Evolutionary conservation across 1,139 yeast genomes (phyloP).

Genomic region (Lodderomyces pseudojiufengensis): DNA sequence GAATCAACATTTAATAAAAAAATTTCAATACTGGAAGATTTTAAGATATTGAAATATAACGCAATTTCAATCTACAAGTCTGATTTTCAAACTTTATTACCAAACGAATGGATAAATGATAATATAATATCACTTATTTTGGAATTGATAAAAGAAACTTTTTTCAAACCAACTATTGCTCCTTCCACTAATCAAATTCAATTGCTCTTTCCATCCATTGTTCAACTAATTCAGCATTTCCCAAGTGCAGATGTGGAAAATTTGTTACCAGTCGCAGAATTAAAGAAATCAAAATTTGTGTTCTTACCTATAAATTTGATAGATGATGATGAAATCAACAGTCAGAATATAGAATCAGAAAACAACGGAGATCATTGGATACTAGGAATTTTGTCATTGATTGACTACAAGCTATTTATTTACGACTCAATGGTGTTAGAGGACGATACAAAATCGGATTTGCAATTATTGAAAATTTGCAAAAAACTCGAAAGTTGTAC

Average conservation of each 20-base stretch:
- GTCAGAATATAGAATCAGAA: conserved; percentile 26
- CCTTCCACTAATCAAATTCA: conserved; percentile 26
- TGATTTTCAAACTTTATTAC: conserved; percentile 35
- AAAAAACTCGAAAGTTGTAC: conserved; percentile 23
- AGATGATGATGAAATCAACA: conserved; percentile 23
- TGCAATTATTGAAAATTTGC: conserved; percentile 18
- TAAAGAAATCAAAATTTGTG: conserved; percentile 30
- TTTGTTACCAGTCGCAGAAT: conserved; percentile 31
- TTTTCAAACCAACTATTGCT: conserved; percentile 8
- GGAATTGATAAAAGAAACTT: conserved; percentile 43
- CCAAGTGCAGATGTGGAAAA: conserved; percentile 28
- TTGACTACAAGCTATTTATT: conserved; percentile 31
- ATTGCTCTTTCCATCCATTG: conserved; percentile 36
- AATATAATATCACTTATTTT: conserved; percentile 62
- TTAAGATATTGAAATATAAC: conserved; percentile 35
- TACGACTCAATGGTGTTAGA: conserved; percentile 39
- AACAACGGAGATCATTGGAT: conserved; percentile 48
- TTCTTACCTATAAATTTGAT: conserved; percentile 41
- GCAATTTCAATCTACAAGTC: conserved; percentile 39
- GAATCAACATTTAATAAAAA: conserved; percentile 7
- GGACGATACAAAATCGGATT: conserved; percentile 19
- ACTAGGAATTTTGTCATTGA: conserved; percentile 28
- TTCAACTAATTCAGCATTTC: conserved; percentile 38
- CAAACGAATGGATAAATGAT: conserved; percentile 73
- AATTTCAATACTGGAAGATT: conserved; percentile 14